A percentile compares a stretch with the other conserved stretches of the same genome.
These are phyloP conservation scores for Apiotrichum gracile DNA, from an alignment of 1,284 basidiomycete genomes.

Conservation along the genomic window DNA sequence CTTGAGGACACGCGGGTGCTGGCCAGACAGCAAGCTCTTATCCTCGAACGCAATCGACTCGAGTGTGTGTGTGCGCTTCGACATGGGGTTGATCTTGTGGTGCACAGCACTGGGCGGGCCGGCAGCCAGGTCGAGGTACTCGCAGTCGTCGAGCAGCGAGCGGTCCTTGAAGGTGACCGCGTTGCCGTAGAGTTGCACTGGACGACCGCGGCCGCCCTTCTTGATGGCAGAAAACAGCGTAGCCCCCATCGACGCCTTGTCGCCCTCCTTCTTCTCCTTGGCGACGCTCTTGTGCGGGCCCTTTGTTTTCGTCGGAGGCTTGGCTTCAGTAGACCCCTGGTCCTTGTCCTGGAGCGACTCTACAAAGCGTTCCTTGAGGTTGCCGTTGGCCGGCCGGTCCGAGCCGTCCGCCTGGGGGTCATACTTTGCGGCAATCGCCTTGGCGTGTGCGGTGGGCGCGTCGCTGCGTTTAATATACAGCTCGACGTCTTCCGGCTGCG, in stretches of 20 bases:
- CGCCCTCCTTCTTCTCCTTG: constrained; percentile 12
- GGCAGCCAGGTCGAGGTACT: constrained; percentile 50
- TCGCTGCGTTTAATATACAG: constrained; percentile 47
- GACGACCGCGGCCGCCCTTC: constrained; percentile 49
- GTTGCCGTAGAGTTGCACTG: constrained; percentile 48
- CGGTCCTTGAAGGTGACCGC: constrained; percentile 50
- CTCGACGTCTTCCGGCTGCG: constrained; percentile 51
- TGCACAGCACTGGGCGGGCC: constrained; percentile 47
- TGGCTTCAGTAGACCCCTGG: constrained; percentile 9
- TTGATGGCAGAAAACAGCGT: constrained; percentile 45
- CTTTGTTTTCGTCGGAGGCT: constrained; percentile 18
- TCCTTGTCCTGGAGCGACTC: constrained; percentile 47
- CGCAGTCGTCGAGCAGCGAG: constrained; percentile 45
- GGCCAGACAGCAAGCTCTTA: constrained; percentile 42
- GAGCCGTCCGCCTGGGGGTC: neutral
- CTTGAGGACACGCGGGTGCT: constrained; percentile 37
- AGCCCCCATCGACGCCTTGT: constrained; percentile 19
- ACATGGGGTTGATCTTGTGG: constrained; percentile 29
- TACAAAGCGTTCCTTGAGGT: constrained; percentile 50
- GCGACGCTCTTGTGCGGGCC: constrained; percentile 9
- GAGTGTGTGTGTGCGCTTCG: constrained; percentile 43
- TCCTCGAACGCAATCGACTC: constrained; percentile 47
- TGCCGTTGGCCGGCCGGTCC: constrained; percentile 15
- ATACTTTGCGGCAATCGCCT: neutral
- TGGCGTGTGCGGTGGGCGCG: constrained; percentile 9